Evolutionary conservation across 768 basidiomycete genomes (phyloP).

Genomic region (Paxillus rubicundulus): DNA sequence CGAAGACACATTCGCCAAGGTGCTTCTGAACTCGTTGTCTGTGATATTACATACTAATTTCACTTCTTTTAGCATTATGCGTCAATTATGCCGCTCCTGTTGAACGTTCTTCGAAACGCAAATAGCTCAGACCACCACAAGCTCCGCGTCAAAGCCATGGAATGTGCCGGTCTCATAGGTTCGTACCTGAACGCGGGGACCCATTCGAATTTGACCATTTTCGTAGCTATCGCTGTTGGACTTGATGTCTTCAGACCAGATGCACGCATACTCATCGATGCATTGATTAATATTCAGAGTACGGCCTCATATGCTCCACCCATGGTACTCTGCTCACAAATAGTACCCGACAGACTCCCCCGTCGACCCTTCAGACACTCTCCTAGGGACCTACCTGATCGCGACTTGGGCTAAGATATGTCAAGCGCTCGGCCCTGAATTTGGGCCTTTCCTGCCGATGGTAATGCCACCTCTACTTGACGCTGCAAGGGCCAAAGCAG

Average conservation of each 20-base stretch:
- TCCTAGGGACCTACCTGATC: conserved; percentile 72
- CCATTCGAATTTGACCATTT: neutral
- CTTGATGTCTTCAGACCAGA: conserved; percentile 76
- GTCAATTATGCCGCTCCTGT: conserved; percentile 75
- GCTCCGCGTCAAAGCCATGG: conserved; percentile 82
- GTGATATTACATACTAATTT: conserved; percentile 4
- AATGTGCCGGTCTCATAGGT: conserved; percentile 88
- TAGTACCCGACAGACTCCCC: conserved; percentile 51
- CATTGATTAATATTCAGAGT: conserved; percentile 80
- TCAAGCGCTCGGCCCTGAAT: conserved; percentile 80
- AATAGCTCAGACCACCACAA: conserved; percentile 64
- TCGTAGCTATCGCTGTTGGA: conserved; percentile 80
- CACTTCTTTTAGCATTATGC: conserved; percentile 56
- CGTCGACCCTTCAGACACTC: conserved; percentile 66
- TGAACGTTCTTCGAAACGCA: conserved; percentile 73
- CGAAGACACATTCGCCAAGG: conserved; percentile 74
- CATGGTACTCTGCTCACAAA: neutral
- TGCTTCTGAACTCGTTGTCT: conserved; percentile 22
- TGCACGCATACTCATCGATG: conserved; percentile 64
- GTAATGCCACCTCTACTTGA: conserved; percentile 80
- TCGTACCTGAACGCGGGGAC: conserved; percentile 17
- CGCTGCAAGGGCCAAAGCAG: conserved; percentile 77
- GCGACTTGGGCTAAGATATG: conserved; percentile 89
- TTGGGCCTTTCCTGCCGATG: conserved; percentile 80
- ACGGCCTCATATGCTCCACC: conserved; percentile 15